phyloP scores from a whole-genome alignment of 2,329 filamentous ascomycete species.

The Cryphonectria carpinicola region DNA sequence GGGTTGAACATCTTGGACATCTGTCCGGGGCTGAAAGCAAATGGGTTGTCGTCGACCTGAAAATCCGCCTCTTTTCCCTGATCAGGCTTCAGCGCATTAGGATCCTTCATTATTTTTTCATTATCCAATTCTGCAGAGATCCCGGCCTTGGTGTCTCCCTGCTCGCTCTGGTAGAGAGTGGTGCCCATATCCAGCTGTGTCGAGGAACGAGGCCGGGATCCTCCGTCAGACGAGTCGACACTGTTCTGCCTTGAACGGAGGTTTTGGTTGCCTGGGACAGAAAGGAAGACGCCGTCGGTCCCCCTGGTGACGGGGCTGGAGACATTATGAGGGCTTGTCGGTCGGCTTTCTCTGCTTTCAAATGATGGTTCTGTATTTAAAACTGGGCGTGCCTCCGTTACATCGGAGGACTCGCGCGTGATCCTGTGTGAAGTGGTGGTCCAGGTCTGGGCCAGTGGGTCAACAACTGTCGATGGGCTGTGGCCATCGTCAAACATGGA shows the following conservation, averaged over 20 bases:
- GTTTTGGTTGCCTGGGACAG: conserved; percentile 60
- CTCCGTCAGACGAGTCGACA: conserved; percentile 68
- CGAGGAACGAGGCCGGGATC: conserved; percentile 58
- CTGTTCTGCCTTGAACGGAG: conserved; percentile 69
- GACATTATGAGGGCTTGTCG: conserved; percentile 74
- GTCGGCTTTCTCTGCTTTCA: conserved; percentile 68
- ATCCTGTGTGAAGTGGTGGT: conserved; percentile 35
- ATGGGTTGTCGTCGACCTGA: conserved; percentile 75
- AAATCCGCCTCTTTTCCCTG: conserved; percentile 78
- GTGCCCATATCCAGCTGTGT: conserved; percentile 67
- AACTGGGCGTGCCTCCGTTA: conserved; percentile 43
- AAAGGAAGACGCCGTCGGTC: conserved; percentile 59
- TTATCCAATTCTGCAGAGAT: conserved; percentile 46
- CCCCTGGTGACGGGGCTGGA: conserved; percentile 58
- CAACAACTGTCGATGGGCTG: conserved; percentile 45
- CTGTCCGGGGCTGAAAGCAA: conserved; percentile 83
- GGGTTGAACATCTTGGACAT: conserved; percentile 88
- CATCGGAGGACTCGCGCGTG: conserved; percentile 34
- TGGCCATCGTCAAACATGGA: conserved; percentile 44
- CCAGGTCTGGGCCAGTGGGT: conserved; percentile 38
- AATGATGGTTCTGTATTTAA: conserved; percentile 62
- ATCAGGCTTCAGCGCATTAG: conserved; percentile 75
- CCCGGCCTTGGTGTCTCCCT: conserved; percentile 36
- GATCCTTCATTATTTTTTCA: conserved; percentile 64
- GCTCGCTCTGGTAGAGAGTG: conserved; percentile 49